Evolutionary conservation across 805 yeast genomes (phyloP).

Genomic region (Pachysolen tannophilus): DNA sequence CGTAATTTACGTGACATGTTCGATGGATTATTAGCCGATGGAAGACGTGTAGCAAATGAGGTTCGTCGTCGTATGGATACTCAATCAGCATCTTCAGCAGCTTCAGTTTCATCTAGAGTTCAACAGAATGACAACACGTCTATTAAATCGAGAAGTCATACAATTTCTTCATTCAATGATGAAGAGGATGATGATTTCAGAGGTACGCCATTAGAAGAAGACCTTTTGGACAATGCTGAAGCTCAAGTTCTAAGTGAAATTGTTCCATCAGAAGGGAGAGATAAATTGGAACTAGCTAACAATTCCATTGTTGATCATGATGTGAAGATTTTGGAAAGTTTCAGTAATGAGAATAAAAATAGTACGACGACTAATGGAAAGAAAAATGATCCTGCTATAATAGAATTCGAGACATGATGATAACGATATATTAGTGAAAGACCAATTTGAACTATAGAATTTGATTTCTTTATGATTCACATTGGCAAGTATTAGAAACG

Average conservation of each 20-base stretch:
- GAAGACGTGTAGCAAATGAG: constrained; percentile 82
- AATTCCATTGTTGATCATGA: background rate
- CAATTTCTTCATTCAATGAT: constrained; percentile 9
- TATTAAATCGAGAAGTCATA: constrained; percentile 19
- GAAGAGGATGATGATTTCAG: constrained; percentile 22
- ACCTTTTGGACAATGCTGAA: constrained; percentile 5
- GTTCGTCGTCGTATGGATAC: constrained; percentile 82
- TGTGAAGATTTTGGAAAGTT: too few species aligned
- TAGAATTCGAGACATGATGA: too few species aligned
- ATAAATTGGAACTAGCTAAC: too few species aligned
- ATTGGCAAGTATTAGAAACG: too few species aligned
- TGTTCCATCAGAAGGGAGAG: constrained; percentile 3
- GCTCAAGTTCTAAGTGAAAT: constrained; percentile 5
- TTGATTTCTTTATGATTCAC: too few species aligned
- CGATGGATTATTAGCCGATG: constrained; percentile 87
- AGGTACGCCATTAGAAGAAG: constrained; percentile 1
- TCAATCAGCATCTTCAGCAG: constrained; percentile 10
- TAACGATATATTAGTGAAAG: too few species aligned
- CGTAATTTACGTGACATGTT: constrained; percentile 76
- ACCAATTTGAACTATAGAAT: too few species aligned
- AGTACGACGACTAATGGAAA: too few species aligned
- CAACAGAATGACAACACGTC: constrained; percentile 15
- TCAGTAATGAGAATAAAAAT: too few species aligned
- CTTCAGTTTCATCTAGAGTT: constrained; percentile 13
- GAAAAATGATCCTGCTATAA: too few species aligned